Conservation (phyloP, 805 yeast species). For the Cyberlindnera americana region DNA sequence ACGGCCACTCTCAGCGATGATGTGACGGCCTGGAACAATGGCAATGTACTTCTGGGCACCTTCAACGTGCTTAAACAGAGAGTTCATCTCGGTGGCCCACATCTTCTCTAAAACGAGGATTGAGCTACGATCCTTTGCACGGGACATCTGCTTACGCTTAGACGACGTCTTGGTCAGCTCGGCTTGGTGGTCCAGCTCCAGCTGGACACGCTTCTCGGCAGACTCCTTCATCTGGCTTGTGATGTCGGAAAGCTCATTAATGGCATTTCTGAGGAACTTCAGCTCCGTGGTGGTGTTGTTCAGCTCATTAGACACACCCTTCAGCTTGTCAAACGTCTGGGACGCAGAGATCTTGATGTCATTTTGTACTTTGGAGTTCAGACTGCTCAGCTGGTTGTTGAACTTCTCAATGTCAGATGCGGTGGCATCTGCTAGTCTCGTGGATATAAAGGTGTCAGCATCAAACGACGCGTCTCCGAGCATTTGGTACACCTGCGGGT, state of each 20-base stretch:
- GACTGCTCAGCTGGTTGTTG: constrained; percentile 47
- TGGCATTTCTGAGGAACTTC: constrained; percentile 53
- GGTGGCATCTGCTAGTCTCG: constrained; percentile 57
- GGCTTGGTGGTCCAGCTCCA: constrained; percentile 35
- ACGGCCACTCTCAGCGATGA: constrained; percentile 71
- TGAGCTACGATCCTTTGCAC: constrained; percentile 69
- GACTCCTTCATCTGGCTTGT: constrained; percentile 55
- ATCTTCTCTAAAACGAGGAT: constrained; percentile 69
- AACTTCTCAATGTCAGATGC: constrained; percentile 72
- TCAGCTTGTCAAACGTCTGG: constrained; percentile 58
- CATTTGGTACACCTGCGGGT: constrained; percentile 29
- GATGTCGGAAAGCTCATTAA: constrained; percentile 57
- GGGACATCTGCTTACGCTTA: constrained; percentile 35
- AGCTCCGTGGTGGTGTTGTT: constrained; percentile 62
- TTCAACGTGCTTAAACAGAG: constrained; percentile 76
- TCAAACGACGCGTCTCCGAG: constrained; percentile 41
- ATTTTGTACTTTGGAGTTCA: constrained; percentile 47
- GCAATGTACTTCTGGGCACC: constrained; percentile 84
- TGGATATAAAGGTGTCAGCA: constrained; percentile 45
- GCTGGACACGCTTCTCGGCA: constrained; percentile 53
- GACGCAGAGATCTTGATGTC: constrained; percentile 59
- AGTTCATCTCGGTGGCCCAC: constrained; percentile 73
- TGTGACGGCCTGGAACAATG: constrained; percentile 74
- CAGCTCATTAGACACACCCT: constrained; percentile 58
- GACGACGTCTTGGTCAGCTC: constrained; percentile 17